phyloP scores from a whole-genome alignment of 257 asterid genomes.

The Voacanga thouarsii region DNA sequence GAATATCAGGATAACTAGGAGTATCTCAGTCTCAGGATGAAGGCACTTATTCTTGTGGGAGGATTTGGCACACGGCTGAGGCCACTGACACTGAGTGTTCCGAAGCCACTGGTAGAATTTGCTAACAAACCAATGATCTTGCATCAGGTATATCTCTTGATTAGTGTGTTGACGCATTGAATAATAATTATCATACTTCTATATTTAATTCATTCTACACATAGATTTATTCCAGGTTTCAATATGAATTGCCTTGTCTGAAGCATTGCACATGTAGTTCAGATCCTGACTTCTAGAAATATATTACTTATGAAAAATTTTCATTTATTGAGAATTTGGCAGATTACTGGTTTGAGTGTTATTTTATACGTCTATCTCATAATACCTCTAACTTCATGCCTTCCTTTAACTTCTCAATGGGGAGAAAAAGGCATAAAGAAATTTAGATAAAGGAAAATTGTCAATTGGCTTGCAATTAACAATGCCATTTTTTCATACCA shows the following conservation, averaged over 20 bases:
- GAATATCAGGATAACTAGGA: slow-evolving; percentile 20
- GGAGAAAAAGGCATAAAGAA: background rate
- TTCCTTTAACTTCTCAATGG: background rate
- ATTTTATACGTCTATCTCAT: background rate
- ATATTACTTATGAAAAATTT: too few species aligned
- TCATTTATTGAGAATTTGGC: background rate
- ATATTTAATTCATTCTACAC: background rate
- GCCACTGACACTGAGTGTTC: slow-evolving; percentile 84
- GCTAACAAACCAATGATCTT: slow-evolving; percentile 97
- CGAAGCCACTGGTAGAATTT: slow-evolving; percentile 93
- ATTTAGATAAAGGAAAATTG: background rate
- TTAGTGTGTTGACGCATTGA: background rate
- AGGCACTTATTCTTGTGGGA: slow-evolving; percentile 96
- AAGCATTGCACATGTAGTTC: background rate
- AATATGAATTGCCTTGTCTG: slow-evolving; percentile 1
- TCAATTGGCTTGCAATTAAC: slow-evolving; percentile 17
- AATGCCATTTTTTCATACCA: slow-evolving; percentile 27
- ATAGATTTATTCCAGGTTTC: background rate
- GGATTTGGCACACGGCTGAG: slow-evolving; percentile 94
- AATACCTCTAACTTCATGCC: background rate
- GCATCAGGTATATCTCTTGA: slow-evolving; percentile 72
- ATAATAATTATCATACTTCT: background rate
- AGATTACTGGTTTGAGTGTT: background rate
- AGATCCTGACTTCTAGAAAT: background rate
- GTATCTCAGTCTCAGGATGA: slow-evolving; percentile 43